Percentiles rank a stretch among this genome's conserved stretches.
Evolutionary conservation across 768 basidiomycete genomes (phyloP).

Genomic region (Panaeolus cyanescens): DNA sequence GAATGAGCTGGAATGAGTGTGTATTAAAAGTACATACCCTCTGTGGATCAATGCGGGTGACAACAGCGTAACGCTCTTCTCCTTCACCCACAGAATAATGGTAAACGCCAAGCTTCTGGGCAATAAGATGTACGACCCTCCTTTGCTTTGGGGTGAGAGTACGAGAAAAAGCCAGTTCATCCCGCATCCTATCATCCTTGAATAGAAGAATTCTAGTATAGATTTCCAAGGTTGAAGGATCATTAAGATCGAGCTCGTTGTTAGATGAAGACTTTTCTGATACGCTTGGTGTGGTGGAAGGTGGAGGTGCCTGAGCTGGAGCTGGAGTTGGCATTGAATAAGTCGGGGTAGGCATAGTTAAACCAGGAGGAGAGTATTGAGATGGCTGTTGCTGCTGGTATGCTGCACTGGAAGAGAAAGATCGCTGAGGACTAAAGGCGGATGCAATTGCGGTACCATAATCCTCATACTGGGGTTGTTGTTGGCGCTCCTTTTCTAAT

Average conservation of each 20-base stretch:
- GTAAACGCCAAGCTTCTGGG: conserved; percentile 94
- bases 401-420: conserved; percentile 63
- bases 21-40: conserved; percentile 50
- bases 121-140: conserved; percentile 92
- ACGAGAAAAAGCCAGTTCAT: conserved; percentile 96
- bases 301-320: conserved; percentile 50
- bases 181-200: conserved; percentile 97
- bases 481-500: conserved; percentile 83
- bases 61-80: conserved; percentile 91
- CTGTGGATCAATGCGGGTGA: conserved; percentile 86
- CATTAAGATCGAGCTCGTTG: conserved; percentile 89
- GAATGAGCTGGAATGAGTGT: conserved; percentile 13
- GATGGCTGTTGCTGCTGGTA: conserved; percentile 51
- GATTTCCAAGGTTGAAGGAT: conserved; percentile 93
- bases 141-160: conserved; percentile 83
- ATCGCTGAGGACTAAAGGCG: conserved; percentile 70
- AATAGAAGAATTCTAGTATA: conserved; percentile 96
- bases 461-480: conserved; percentile 68
- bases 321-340: conserved; percentile 46
- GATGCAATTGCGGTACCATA: conserved; percentile 65
- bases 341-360: conserved; percentile 45
- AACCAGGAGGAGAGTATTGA: conserved; percentile 70
- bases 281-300: conserved; percentile 53
- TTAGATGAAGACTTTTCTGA: conserved; percentile 64
- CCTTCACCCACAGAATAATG: conserved; percentile 94